Percentiles rank a stretch among this genome's conserved stretches.
phyloP scores from a whole-genome alignment of 176 grass and related monocot species.

The Ensete ventricosum region DNA sequence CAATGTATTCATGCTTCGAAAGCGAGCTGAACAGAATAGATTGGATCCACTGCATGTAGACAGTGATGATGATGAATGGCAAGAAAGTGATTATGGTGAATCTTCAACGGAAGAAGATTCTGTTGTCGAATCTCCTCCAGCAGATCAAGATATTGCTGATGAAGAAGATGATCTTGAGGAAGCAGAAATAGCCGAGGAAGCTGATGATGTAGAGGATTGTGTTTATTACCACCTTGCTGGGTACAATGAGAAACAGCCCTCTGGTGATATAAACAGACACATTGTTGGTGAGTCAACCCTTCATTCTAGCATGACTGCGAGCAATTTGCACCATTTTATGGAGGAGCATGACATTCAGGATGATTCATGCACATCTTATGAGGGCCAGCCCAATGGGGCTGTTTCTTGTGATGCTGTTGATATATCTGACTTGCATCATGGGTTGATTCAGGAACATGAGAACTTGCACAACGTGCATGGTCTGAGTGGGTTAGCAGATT shows the following conservation, averaged over 20 bases:
- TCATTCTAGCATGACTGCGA: background rate
- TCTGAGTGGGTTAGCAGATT: background rate
- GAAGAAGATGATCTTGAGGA: slow-evolving; percentile 13
- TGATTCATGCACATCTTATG: slow-evolving; percentile 12
- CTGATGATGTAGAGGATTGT: slow-evolving; percentile 23
- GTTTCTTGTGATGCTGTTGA: background rate
- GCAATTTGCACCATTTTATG: background rate
- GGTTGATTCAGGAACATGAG: background rate
- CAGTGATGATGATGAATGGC: slow-evolving; percentile 79
- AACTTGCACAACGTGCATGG: background rate
- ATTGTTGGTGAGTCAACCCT: background rate
- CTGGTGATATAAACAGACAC: background rate
- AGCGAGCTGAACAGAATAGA: slow-evolving; percentile 69
- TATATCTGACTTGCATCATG: background rate
- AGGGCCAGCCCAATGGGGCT: background rate
- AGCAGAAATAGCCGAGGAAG: slow-evolving; percentile 9
- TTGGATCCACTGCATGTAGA: slow-evolving; percentile 48
- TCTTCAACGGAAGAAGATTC: slow-evolving; percentile 30
- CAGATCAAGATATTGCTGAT: slow-evolving; percentile 28
- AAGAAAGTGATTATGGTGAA: slow-evolving; percentile 38
- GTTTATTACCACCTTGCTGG: slow-evolving; percentile 21
- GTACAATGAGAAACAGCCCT: slow-evolving; percentile 7
- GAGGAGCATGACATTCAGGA: background rate
- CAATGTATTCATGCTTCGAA: slow-evolving; percentile 78
- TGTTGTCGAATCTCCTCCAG: slow-evolving; percentile 28